Percentiles rank a stretch among this genome's conserved stretches.
phyloP scores from a whole-genome alignment of 805 yeast species.

The Zygotorulaspora danielsina region DNA sequence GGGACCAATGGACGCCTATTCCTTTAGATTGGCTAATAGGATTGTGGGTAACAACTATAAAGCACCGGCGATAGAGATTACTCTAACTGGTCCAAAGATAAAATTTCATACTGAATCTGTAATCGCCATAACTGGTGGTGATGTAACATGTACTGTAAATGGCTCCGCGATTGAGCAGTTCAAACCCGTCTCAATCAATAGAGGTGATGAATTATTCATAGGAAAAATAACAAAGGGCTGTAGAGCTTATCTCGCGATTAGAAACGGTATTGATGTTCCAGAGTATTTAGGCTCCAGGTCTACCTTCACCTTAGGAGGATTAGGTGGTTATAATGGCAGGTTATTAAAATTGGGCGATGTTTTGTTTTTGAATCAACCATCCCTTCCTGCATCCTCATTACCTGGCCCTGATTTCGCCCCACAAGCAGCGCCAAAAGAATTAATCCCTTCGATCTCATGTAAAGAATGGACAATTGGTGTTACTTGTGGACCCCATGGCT shows the following conservation, averaged over 20 bases:
- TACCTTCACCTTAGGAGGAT: slow-evolving; percentile 85
- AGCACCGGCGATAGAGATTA: slow-evolving; percentile 88
- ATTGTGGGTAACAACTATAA: slow-evolving; percentile 79
- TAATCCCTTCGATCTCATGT: slow-evolving; percentile 33
- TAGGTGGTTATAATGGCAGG: slow-evolving; percentile 95
- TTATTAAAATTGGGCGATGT: slow-evolving; percentile 90
- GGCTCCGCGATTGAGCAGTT: slow-evolving; percentile 56
- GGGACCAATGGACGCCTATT: slow-evolving; percentile 94
- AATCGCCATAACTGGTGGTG: slow-evolving; percentile 86
- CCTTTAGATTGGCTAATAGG: slow-evolving; percentile 84
- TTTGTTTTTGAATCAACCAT: slow-evolving; percentile 77
- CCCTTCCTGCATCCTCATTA: slow-evolving; percentile 57
- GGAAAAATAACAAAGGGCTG: slow-evolving; percentile 84
- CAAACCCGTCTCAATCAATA: slow-evolving; percentile 63
- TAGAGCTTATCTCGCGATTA: slow-evolving; percentile 81
- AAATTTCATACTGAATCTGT: slow-evolving; percentile 77
- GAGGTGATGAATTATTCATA: slow-evolving; percentile 73
- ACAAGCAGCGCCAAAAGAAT: slow-evolving; percentile 46
- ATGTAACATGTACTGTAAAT: slow-evolving; percentile 60
- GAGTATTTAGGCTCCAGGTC: slow-evolving; percentile 95
- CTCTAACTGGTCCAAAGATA: slow-evolving; percentile 81
- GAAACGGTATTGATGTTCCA: slow-evolving; percentile 92
- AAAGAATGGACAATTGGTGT: slow-evolving; percentile 81
- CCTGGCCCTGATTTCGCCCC: slow-evolving; percentile 74
- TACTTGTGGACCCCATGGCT: slow-evolving; percentile 96